Base-by-base conservation (phyloP, 2,329 filamentous ascomycete species). In the Ramularia endophylla region DNA sequence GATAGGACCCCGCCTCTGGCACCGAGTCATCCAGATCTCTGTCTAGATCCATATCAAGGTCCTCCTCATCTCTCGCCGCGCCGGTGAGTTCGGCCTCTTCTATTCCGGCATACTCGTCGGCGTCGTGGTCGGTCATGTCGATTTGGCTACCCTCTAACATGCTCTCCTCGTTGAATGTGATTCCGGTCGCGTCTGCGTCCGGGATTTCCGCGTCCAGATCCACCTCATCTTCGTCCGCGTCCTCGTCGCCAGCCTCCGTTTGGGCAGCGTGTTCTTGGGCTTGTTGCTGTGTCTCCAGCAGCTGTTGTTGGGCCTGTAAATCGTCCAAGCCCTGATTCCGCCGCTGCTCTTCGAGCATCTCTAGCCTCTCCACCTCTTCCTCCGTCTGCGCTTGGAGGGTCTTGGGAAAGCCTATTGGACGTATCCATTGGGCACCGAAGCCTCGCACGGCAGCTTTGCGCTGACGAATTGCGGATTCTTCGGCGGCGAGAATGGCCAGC, bases 341-440 rank as follows among this genome's bases (percentile, higher is more conserved):
- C 16, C 83, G 72, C 62, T 87, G 68, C 2, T 84, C 77, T 58
- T 85, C 81, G 48, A 85, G 78, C 46, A 89, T 85, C 64, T 98
- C 92, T 60, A 90, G 83, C 41, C 85, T 77, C 69, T 98, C 92
- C 8, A 85, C 78, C 52, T 83, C 80, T 68, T 98, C 92, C 65
- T 98, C 92, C 30, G 85, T 82, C 67, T 88, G 78, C 48, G 94
- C 88, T 60, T 94, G 83, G 45, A 95, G 78, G 1, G 90, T 95
- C 72, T 97, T 98, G 43, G 80, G 64, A 41, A 95, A 75, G 6
- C 90, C 92, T 0, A 87, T 88, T 0, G 92, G 92, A 44, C 84
- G 85, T 41, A 98, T 81, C 92, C 92, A 98, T 32, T 77, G 78
- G 51, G 82, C 85, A 46, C 92, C 92, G 60, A 94, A 95, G 57